Conservation (phyloP, 164 flowering plant genomes). For the Houttuynia cordata region DNA sequence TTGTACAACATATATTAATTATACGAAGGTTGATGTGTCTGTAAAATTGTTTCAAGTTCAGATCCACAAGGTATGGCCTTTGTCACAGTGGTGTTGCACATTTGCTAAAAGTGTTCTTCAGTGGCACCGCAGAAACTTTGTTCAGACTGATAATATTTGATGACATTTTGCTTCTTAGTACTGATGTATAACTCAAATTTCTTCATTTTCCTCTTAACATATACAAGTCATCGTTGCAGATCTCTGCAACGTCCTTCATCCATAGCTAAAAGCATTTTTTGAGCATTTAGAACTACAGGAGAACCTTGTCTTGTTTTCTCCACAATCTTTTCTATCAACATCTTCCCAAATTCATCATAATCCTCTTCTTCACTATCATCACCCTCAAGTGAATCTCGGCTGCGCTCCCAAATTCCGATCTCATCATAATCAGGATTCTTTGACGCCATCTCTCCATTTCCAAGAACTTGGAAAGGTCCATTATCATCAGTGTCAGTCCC, state of each 20-base stretch:
- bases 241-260: constrained; percentile 18
- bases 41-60: no score
- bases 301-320: constrained; percentile 58
- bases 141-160: not conserved
- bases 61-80: no score
- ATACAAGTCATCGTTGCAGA: not conserved
- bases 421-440: constrained; percentile 1
- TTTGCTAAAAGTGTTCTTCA: no score
- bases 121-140: not conserved
- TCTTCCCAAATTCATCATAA: constrained; percentile 35
- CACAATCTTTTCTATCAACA: constrained; percentile 49
- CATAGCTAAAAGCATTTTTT: constrained; percentile 26
- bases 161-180: not conserved
- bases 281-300: constrained; percentile 46
- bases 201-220: not conserved
- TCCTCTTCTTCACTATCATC: constrained; percentile 22
- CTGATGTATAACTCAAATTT: not conserved
- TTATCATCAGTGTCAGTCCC: constrained; percentile 4
- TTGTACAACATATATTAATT: no score
- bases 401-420: constrained; percentile 5
- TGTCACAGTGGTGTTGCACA: no score
- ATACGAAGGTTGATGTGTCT: no score
- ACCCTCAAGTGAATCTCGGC: not conserved
- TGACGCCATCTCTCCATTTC: constrained; percentile 1
- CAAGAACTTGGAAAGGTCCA: constrained; percentile 1